Base-by-base conservation (phyloP, 1,284 basidiomycete species). In the Ustilago crameri region DNA sequence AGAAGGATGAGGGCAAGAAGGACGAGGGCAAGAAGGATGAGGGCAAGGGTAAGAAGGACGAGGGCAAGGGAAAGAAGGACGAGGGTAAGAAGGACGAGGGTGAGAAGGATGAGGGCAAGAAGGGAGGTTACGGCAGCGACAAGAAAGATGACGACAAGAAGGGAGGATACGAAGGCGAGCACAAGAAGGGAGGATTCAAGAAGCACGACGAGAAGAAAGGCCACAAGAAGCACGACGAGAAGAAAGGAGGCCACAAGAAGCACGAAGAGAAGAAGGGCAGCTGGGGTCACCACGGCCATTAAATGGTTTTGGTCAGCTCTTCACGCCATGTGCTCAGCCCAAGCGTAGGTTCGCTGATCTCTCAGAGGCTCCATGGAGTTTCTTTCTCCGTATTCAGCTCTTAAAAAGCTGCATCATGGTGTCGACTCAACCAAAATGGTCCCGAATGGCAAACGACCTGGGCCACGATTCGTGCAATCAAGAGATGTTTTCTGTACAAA, bases 241-340 rank as follows among this genome's bases (percentile, higher is more conserved):
- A 40, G 15, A 32, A 41, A 18, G 30, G 41, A 1, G 58, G 26
- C 20, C 15, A 61, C 23, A 53, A 49, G 40, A 51, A 41, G 22
- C 51, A 35, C 7, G 34, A 54, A 12, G n/a, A 47, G 46, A 41
- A 54, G 43, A 20, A 38, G n/a, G 43, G 34, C 23, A 9, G 38
- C 2, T 38, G 14, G 17, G 43, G 61, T 37, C 61, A 57, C 37
- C 47, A 54, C 43, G 62, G 46, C 42, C 30, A 64, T 35, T 58
- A 47, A 44, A 42, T 32, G 24, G 10, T 8, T 17, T 20, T 22
- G 8, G 14, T 15, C 32, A 14, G 34, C 20, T 20, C 32, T 51
- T 4, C 27, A 18, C 8, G 24, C 40, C 26, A 9, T 9, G n/a
- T 10, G 42, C 20, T 52, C 42, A 15, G 35, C 37, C 17, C 17